Conservation (phyloP, 2,329 filamentous ascomycete genomes). For the Pseudocercospora macadamiae region DNA sequence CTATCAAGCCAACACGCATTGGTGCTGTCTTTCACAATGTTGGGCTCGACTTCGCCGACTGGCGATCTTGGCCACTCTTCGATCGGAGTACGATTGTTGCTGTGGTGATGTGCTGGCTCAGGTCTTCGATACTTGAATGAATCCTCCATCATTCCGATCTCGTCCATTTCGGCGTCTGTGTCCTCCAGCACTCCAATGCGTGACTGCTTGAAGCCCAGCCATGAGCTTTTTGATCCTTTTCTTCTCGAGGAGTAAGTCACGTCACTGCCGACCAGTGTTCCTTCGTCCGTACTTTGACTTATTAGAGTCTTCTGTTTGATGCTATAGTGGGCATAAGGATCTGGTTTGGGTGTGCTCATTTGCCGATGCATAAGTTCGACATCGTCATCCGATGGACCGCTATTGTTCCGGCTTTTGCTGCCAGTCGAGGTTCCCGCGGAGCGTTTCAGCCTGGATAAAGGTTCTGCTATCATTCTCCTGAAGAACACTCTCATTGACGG, state of each 20-base stretch:
- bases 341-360: background rate
- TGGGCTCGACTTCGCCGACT: background rate
- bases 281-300: background rate
- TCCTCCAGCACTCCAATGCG: background rate
- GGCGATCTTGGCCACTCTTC: background rate
- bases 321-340: background rate
- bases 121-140: background rate
- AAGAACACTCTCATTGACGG: slow-evolving; percentile 43
- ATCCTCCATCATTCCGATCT: background rate
- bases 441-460: background rate
- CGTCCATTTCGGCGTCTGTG: background rate
- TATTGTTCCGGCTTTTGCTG: background rate
- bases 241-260: background rate
- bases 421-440: background rate
- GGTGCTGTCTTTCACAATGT: background rate
- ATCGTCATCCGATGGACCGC: background rate
- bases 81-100: background rate
- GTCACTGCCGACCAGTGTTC: background rate
- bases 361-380: background rate
- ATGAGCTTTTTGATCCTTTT: background rate
- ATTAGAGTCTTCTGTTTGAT: background rate
- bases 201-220: background rate
- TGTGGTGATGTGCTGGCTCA: background rate
- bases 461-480: slow-evolving; percentile 11
- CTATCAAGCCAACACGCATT: background rate